These are phyloP conservation scores for Ceratobasidium theobromae DNA, from an alignment of 1,284 basidiomycete species.

Conservation along the genomic window DNA sequence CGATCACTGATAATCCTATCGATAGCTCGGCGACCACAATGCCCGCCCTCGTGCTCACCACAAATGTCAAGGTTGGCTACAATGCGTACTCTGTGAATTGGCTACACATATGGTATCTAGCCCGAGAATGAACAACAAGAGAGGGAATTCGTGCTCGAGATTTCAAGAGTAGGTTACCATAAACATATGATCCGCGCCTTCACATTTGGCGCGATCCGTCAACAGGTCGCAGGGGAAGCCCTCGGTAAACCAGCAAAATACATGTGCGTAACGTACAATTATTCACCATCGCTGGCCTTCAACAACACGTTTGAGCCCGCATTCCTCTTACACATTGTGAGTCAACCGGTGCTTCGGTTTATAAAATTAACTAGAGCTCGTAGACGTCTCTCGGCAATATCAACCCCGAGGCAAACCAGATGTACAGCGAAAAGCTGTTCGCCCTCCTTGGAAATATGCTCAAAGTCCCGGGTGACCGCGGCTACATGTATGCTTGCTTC, in stretches of 20 bases:
- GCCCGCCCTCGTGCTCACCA: slow-evolving; percentile 57
- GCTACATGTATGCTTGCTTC: slow-evolving; percentile 53
- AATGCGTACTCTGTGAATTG: neutral
- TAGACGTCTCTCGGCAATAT: slow-evolving; percentile 61
- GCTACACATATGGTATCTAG: neutral
- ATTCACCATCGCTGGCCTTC: slow-evolving; percentile 61
- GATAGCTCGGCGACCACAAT: slow-evolving; percentile 43
- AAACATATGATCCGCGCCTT: neutral
- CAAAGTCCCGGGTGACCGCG: slow-evolving; percentile 52
- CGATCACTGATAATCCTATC: neutral
- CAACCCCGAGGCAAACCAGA: slow-evolving; percentile 50
- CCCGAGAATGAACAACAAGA: slow-evolving; percentile 46
- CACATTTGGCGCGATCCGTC: neutral
- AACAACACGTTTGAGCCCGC: slow-evolving; percentile 64
- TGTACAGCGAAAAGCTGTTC: slow-evolving; percentile 58
- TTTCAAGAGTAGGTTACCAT: slow-evolving; percentile 55
- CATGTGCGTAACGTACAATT: slow-evolving; percentile 54
- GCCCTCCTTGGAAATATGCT: slow-evolving; percentile 57
- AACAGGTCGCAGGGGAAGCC: slow-evolving; percentile 52
- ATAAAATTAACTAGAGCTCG: neutral
- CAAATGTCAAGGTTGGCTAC: slow-evolving; percentile 58
- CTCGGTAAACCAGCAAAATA: slow-evolving; percentile 57
- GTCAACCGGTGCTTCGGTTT: slow-evolving; percentile 39
- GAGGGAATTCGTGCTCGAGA: slow-evolving; percentile 57
- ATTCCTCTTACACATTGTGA: slow-evolving; percentile 56